Conservation (phyloP, 495 filamentous ascomycete genomes). For the Penicillium canariense region DNA sequence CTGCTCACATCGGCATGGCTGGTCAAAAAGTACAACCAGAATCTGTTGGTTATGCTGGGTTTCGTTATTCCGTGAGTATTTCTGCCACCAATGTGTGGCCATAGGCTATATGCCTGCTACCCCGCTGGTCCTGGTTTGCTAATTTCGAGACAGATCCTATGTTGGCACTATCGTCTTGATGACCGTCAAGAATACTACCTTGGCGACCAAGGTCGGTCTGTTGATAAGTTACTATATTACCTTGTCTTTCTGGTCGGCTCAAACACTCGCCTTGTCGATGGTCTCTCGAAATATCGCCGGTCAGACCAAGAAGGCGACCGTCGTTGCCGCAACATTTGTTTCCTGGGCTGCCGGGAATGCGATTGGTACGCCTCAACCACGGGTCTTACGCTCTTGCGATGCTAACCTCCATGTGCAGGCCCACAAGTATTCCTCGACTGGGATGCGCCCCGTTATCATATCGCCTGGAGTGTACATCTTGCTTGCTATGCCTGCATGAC, state of each 20-base stretch:
- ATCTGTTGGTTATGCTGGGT: conserved; percentile 59
- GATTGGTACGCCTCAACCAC: conserved; percentile 26
- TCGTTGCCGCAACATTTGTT: conserved; percentile 45
- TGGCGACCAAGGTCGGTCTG: conserved; percentile 49
- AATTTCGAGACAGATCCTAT: conserved; percentile 33
- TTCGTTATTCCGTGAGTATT: conserved; percentile 60
- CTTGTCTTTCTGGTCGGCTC: conserved; percentile 56
- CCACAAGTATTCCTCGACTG: conserved; percentile 47
- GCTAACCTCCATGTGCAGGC: conserved; percentile 15
- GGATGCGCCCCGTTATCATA: conserved; percentile 41
- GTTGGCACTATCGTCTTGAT: conserved; percentile 64
- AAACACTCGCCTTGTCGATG: conserved; percentile 55
- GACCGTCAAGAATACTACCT: conserved; percentile 53
- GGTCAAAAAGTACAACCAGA: conserved; percentile 62
- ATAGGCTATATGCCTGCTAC: no score
- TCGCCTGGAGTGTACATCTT: conserved; percentile 43
- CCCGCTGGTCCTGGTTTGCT: background rate
- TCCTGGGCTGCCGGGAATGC: conserved; percentile 46
- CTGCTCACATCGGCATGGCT: conserved; percentile 61
- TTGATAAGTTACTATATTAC: conserved; percentile 63
- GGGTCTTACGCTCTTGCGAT: background rate
- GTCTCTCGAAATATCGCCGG: conserved; percentile 66
- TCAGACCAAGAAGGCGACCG: conserved; percentile 63
- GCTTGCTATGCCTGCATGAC: conserved; percentile 42
- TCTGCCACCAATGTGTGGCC: background rate